These are phyloP conservation scores for Colletotrichum camelliae DNA, from an alignment of 2,329 filamentous ascomycete genomes.

Conservation along the genomic window DNA sequence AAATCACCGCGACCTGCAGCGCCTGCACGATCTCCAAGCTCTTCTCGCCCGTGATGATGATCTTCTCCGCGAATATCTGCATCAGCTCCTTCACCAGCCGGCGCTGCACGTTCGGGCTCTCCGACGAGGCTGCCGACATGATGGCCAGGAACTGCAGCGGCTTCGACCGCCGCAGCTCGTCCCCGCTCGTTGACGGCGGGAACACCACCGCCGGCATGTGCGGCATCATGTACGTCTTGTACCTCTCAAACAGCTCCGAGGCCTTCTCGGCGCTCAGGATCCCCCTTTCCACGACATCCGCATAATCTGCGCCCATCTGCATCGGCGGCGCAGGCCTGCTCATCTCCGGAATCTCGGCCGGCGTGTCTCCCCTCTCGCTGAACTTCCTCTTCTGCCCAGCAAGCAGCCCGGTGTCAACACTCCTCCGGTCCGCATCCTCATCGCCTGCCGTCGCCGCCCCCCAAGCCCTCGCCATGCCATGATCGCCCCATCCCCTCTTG, in stretches of 20 bases:
- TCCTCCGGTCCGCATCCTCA: background rate
- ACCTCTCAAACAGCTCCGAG: slow-evolving; percentile 60
- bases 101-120: slow-evolving; percentile 61
- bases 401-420: background rate
- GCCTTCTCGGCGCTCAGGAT: slow-evolving; percentile 63
- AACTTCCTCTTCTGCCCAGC: slow-evolving; percentile 35
- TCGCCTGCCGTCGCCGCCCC: background rate
- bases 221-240: slow-evolving; percentile 62
- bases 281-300: slow-evolving; percentile 64
- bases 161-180: slow-evolving; percentile 61
- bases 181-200: slow-evolving; percentile 54
- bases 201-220: slow-evolving; percentile 71
- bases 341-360: background rate
- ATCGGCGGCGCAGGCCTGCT: slow-evolving; percentile 10
- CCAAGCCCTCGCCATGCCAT: slow-evolving; percentile 6
- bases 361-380: slow-evolving; percentile 24
- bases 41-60: slow-evolving; percentile 80
- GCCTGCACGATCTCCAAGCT: slow-evolving; percentile 84
- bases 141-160: slow-evolving; percentile 75
- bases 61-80: slow-evolving; percentile 73
- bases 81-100: slow-evolving; percentile 73
- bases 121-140: slow-evolving; percentile 68
- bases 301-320: slow-evolving; percentile 29
- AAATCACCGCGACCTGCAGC: slow-evolving; percentile 76
- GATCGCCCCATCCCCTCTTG: slow-evolving; percentile 14